Evolutionary conservation across 371 early-diverging fungal species (phyloP), one percentile per base, ranked within the genome.

Genomic region (Mortierella sp.): DNA sequence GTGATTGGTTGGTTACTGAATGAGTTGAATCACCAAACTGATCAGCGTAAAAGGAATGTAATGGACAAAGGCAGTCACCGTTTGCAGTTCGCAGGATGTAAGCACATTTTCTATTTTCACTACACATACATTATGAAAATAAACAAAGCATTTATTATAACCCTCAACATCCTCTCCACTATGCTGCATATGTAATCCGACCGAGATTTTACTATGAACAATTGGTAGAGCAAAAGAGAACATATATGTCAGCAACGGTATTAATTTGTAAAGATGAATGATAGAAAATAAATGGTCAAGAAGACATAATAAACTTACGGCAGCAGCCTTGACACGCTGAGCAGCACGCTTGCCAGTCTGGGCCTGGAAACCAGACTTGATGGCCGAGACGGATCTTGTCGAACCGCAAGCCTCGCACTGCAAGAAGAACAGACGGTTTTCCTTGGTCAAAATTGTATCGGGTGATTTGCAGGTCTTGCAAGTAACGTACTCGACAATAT

Each of bases 401-500:
- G 97, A 96, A 38, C 98, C 98, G 85, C 99, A 99, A 57, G 96
- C 92, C 84, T 98, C 95, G 90, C 99, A 99, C 87, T 97, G 95
- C 85, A 99, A 85, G 91, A 99, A 99, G 88, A 93, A 96, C 70
- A 99, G 88, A 80, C 98, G 95, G 87, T 98, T 97, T 77, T 99
- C 99, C 91, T 98, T 99, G 48, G 93, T 92, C 83, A 99, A 86
- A 33, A 94, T 89, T 16, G 99, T 99, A 65, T 99, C 96, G 45
- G 97, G 96, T 6, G 95, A 95, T 83, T 97, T 98, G 93, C 99
- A 99, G 43, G 97, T 97, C 89, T 97, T 98, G 91, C 99, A 99
- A 4, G 98, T 95, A 32, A 99, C 99, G 77, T 99, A 99, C 86
- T 99, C 98, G 66, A 95, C 96, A 86, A 99, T 99, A 85, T 99